Conservation (phyloP, 768 basidiomycete species). For the Calocybe cyanea region DNA sequence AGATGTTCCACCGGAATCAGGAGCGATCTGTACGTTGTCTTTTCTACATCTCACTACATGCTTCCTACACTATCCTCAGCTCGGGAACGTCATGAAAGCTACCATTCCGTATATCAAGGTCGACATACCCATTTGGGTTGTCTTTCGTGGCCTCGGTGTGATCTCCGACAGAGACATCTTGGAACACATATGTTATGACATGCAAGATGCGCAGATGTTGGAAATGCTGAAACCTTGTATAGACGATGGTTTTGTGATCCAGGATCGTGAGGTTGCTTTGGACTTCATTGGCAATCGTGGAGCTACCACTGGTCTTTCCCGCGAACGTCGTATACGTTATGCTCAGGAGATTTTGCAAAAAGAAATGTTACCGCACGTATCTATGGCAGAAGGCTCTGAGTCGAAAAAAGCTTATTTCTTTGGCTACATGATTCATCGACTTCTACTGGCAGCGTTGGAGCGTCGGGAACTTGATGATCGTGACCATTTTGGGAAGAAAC, state of each 20-base stretch:
- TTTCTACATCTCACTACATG: slow-evolving; percentile 4
- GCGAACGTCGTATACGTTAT: slow-evolving; percentile 91
- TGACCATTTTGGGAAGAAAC: slow-evolving; percentile 99
- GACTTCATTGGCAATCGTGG: slow-evolving; percentile 99
- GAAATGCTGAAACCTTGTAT: slow-evolving; percentile 99
- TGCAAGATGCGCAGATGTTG: slow-evolving; percentile 92
- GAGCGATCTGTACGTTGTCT: slow-evolving; percentile 74
- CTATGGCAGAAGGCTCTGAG: slow-evolving; percentile 92
- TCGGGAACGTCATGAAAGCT: slow-evolving; percentile 92
- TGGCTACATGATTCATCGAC: slow-evolving; percentile 98
- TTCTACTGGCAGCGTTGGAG: slow-evolving; percentile 90
- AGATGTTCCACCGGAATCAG: slow-evolving; percentile 90
- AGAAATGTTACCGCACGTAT: slow-evolving; percentile 97
- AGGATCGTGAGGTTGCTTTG: slow-evolving; percentile 93
- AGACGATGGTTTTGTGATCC: slow-evolving; percentile 97
- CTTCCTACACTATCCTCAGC: slow-evolving; percentile 35
- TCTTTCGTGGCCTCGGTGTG: slow-evolving; percentile 96
- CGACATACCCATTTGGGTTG: slow-evolving; percentile 98
- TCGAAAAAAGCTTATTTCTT: slow-evolving; percentile 99
- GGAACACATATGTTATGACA: slow-evolving; percentile 97
- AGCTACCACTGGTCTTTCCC: slow-evolving; percentile 86
- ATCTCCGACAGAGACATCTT: slow-evolving; percentile 97
- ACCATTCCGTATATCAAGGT: slow-evolving; percentile 98
- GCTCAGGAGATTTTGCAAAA: slow-evolving; percentile 98
- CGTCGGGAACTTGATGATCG: slow-evolving; percentile 96